These are phyloP conservation scores for Neofusicoccum sp. DNA, from an alignment of 2,329 filamentous ascomycete species.

Conservation along the genomic window DNA sequence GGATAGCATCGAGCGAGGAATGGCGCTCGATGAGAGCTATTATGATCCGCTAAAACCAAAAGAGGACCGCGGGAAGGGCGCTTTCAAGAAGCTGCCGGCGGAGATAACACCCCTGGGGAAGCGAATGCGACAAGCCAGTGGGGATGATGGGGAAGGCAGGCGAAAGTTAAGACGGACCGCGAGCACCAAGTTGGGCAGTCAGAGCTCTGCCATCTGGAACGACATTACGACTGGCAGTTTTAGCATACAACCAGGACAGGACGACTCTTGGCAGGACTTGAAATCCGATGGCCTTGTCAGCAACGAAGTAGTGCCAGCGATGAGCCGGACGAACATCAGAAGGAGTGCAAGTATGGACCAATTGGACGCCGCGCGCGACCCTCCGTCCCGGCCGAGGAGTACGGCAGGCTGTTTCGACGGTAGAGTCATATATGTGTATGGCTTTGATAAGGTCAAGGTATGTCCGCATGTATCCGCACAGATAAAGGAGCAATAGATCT, in stretches of 20 bases:
- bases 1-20: constrained; percentile 78
- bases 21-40: constrained; percentile 83
- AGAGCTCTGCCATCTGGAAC: constrained; percentile 84
- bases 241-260: constrained; percentile 26
- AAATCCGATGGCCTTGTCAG: constrained; percentile 21
- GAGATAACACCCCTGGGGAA: constrained; percentile 42
- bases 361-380: neutral
- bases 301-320: constrained; percentile 17
- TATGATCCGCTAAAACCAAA: constrained; percentile 73
- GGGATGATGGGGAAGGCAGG: constrained; percentile 51
- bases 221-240: constrained; percentile 65
- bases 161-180: constrained; percentile 85
- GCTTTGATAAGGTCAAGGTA: constrained; percentile 45
- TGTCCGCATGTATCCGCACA: neutral
- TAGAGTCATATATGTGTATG: constrained; percentile 42
- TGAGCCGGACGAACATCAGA: neutral
- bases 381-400: neutral
- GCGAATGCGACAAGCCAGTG: constrained; percentile 28
- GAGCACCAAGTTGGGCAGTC: constrained; percentile 76
- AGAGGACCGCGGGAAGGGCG: constrained; percentile 72
- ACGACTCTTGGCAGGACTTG: constrained; percentile 36
- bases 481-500: neutral
- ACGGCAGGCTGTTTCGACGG: constrained; percentile 33
- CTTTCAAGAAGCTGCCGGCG: constrained; percentile 57
- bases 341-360: constrained; percentile 20